phyloP scores from a whole-genome alignment of 1,139 yeast genomes.

The Yarrowia galli region DNA sequence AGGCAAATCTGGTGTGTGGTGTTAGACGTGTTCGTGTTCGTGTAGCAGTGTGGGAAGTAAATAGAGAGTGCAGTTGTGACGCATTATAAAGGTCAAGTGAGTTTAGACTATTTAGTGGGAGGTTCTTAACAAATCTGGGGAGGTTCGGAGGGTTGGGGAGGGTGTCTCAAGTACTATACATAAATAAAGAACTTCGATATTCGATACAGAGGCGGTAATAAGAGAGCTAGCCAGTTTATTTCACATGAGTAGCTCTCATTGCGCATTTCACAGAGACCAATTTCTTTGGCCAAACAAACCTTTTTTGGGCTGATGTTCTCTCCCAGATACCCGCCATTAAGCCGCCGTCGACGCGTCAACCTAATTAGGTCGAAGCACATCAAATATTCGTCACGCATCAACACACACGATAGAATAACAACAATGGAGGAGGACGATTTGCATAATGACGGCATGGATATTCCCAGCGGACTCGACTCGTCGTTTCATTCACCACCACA shows the following conservation, averaged over 20 bases:
- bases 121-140: no score
- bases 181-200: no score
- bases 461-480: conserved; percentile 29
- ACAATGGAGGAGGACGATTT: conserved; percentile 10
- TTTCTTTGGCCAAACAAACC: no score
- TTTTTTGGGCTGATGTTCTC: no score
- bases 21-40: conserved; percentile 1
- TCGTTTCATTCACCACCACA: conserved; percentile 10
- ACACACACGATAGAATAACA: neutral
- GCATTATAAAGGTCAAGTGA: neutral
- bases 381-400: conserved; percentile 4
- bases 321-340: no score
- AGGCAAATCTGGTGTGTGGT: neutral
- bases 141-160: no score
- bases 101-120: neutral
- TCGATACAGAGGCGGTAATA: no score
- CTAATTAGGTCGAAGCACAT: neutral
- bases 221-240: no score
- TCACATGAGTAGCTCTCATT: no score
- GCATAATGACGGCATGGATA: neutral
- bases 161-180: no score
- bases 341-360: conserved; percentile 15
- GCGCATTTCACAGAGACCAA: no score
- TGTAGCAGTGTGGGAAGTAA: neutral
- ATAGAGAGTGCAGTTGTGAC: neutral